Evolutionary conservation across 345 rosid species (phyloP).

Genomic region (Crucihimalaya himalaica): DNA sequence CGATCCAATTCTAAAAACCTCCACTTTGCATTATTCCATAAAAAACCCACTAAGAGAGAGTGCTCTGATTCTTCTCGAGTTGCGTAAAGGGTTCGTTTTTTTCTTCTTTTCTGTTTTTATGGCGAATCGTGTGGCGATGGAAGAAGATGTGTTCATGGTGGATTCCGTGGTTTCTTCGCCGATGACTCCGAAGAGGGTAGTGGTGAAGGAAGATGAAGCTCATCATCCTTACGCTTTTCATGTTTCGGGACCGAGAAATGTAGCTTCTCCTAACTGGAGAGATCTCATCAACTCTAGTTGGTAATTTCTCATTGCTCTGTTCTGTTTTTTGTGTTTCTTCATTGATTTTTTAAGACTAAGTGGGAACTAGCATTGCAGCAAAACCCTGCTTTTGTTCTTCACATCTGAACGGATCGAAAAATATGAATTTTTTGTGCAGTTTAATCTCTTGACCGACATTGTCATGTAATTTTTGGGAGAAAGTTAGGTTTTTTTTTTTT

Average conservation of each 20-base stretch:
- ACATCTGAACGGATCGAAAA: not conserved
- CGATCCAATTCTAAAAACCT: constrained; percentile 9
- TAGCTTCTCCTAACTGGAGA: constrained; percentile 89
- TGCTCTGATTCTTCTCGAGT: constrained; percentile 14
- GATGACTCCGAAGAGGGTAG: constrained; percentile 33
- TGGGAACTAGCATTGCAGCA: not conserved
- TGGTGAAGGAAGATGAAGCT: constrained; percentile 41
- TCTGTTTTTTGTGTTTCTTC: not conserved
- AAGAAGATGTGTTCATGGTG: constrained; percentile 40
- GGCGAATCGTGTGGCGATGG: constrained; percentile 45
- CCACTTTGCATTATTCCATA: constrained; percentile 2
- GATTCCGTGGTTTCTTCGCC: constrained; percentile 6
- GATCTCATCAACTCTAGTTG: constrained; percentile 93
- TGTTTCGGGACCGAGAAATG: constrained; percentile 90
- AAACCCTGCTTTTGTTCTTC: constrained; percentile 4
- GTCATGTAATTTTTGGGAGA: not conserved
- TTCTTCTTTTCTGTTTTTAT: constrained; percentile 16
- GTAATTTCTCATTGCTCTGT: constrained; percentile 36
- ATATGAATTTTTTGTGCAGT: not conserved
- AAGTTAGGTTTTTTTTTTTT: too few relatives aligned
- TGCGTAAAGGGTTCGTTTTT: constrained; percentile 2
- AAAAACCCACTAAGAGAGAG: not conserved
- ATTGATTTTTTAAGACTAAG: not conserved
- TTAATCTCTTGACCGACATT: not conserved
- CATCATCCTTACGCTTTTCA: constrained; percentile 92